Evolutionary conservation across 2,329 filamentous ascomycete genomes (phyloP).

Genomic region (Stagonosporopsis vannaccii): DNA sequence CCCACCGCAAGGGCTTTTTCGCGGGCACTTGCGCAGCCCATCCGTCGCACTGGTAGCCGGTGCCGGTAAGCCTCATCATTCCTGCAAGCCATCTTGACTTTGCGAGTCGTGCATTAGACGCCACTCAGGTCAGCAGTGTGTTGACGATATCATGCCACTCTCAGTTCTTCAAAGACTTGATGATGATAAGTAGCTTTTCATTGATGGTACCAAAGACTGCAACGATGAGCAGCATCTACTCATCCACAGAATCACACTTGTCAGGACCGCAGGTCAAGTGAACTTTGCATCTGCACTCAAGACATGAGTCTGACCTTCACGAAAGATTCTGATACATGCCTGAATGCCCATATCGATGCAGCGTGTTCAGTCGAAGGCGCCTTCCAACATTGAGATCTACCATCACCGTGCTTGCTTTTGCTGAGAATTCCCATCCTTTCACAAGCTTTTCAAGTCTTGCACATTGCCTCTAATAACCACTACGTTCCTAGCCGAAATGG

Average conservation of each 20-base stretch:
- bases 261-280: neutral
- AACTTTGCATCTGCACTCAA: neutral
- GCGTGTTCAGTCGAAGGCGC: neutral
- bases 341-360: neutral
- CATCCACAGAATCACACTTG: neutral
- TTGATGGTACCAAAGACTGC: neutral
- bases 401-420: slow-evolving; percentile 4
- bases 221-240: slow-evolving; percentile 3
- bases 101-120: neutral
- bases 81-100: slow-evolving; percentile 15
- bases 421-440: neutral
- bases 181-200: neutral
- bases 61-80: slow-evolving; percentile 8
- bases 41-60: slow-evolving; percentile 16
- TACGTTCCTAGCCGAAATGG: slow-evolving; percentile 54
- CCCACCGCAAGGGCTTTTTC: slow-evolving; percentile 11
- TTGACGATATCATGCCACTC: neutral
- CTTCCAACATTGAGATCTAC: neutral
- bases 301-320: neutral
- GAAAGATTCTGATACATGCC: neutral
- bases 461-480: neutral
- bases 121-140: neutral
- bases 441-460: neutral
- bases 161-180: neutral
- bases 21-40: slow-evolving; percentile 15